Conservation (phyloP, 1,139 yeast species). For the Keqinozyma sinolaborantium region DNA sequence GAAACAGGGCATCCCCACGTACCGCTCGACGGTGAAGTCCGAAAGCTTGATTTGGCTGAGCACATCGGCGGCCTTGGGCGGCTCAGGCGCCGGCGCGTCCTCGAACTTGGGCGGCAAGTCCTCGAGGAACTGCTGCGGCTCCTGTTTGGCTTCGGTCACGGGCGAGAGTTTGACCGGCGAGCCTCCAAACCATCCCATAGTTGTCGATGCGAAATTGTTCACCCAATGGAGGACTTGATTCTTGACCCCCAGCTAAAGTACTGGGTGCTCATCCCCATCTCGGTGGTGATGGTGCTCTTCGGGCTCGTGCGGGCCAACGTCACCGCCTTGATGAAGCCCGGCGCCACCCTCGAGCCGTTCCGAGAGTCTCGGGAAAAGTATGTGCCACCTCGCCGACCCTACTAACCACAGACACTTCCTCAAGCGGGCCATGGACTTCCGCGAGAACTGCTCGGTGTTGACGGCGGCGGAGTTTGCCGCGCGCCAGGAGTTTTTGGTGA, state of each 20-base stretch:
- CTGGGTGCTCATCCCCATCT: slow-evolving; percentile 91
- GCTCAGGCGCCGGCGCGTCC: slow-evolving; percentile 17
- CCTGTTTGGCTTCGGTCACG: slow-evolving; percentile 18
- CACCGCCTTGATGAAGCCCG: slow-evolving; percentile 55
- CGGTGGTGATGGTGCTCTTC: slow-evolving; percentile 87
- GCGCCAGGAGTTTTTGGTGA: slow-evolving; percentile 44
- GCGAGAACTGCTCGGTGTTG: slow-evolving; percentile 44
- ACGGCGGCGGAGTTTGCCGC: slow-evolving; percentile 41
- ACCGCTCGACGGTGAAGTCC: slow-evolving; percentile 56
- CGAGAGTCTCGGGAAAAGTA: slow-evolving; percentile 59
- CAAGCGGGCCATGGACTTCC: slow-evolving; percentile 52
- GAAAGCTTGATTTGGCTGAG: slow-evolving; percentile 24
- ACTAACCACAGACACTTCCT: slow-evolving; percentile 41
- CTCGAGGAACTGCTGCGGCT: slow-evolving; percentile 18
- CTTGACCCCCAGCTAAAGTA: slow-evolving; percentile 80
- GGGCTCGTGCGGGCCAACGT: slow-evolving; percentile 76
- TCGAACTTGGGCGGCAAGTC: slow-evolving; percentile 48
- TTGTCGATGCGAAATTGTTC: background rate
- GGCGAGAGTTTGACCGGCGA: slow-evolving; percentile 25
- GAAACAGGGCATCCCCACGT: slow-evolving; percentile 79
- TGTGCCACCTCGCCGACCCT: slow-evolving; percentile 11
- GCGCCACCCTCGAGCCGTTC: slow-evolving; percentile 51
- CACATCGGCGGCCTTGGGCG: slow-evolving; percentile 28
- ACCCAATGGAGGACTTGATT: slow-evolving; percentile 25
- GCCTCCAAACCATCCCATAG: slow-evolving; percentile 33